Evolutionary conservation across 139 green algal genomes (phyloP), one percentile per base, ranked within the genome.

Genomic region (Chlorokybus atmophyticus): DNA sequence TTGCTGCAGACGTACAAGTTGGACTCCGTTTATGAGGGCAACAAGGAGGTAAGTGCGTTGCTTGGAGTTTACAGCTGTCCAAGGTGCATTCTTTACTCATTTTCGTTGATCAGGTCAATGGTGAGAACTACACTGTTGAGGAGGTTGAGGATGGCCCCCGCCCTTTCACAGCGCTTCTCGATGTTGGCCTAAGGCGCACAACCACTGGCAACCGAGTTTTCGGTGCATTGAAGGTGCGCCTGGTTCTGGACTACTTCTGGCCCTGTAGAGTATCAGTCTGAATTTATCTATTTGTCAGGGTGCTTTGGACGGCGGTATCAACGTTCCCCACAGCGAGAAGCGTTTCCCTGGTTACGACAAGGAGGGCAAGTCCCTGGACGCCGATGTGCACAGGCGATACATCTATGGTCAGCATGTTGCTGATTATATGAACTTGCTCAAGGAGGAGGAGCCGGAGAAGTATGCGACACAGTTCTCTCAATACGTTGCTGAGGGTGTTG

Each of bases 301-400:
- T 61, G 91, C 87, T 6, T 69, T 92, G 55, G 91, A 98, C 67
- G 91, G 91, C 54, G 91, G 91, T 48, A 73, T 98, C 57, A 81
- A 95, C 79, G 91, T 98, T 53, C 91, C 91, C 38, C 91, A 98
- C 86, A 93, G 82, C 65, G 89, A 98, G 63, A 98, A 98, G 86
- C 82, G 91, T 53, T 93, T 94, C 73, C 83, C 93, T 32, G 91
- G 91, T 40, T 98, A 92, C 66, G 77, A 85, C 66, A 52, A 55
- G 6, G 80, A 90, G 28, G 64, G 57, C 75, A 97, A 97, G 83
- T 77, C 79, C 63, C 75, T 93, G 31, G 90, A 98, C 60, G 56
- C 86, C 10, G 91, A 98, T 67, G 72, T 79, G 25, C 49, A 73
- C 49, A 41, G 66, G 27, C 32, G 58, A 26, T 77, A 77, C 59